Base-by-base conservation (phyloP, 345 rosid species). In the Eucalyptus sp. region DNA sequence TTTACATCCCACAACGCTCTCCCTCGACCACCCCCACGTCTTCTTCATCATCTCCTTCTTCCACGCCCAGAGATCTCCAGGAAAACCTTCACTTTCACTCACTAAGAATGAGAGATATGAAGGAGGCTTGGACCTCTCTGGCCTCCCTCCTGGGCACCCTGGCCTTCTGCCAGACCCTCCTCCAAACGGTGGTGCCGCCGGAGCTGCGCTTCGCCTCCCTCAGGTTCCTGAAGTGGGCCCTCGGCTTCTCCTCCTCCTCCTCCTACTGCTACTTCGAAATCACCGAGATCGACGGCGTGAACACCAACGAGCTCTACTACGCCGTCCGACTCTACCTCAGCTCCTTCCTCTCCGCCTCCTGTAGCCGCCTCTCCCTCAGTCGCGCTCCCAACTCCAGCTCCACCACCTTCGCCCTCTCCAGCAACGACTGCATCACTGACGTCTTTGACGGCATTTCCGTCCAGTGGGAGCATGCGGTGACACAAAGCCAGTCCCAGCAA, bases 341-440 rank as follows among this genome's bases (percentile, higher is more conserved):
- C 94, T 94, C 96, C 54, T 95, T 94, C 37, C 94, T 93, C 33
- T 96, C 97, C 58, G 90, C 94, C 92, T 90, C 95, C 86, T 97
- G 96, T 7, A 95, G 93, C 97, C 99, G 97, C 37, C 64, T 96
- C 60, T 95, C 96, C 90, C 98, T 97, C 88, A 95, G 98, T 8
- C 96, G 99, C n/a, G 95, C 97, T 54, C 92, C 94, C 83, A 97
- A 96, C 93, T 96, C 98, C 6, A 94, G 95, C 89, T 95, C 96
- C 92, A 93, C 95, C 92, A 96, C 99, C 5, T 97, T 96, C 87
- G 97, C 98, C 33, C 94, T 97, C 52, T 93, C 98, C 27, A 95
- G 93, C 93, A 97, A 96, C 92, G 99, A 97, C 91, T 90, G 92
- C 91, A 93, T 97, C 91, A 87, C 92, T 44, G 99, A 97, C 88